Conservation (phyloP, 2,329 filamentous ascomycete genomes). For the Dactylellina leptospora region DNA sequence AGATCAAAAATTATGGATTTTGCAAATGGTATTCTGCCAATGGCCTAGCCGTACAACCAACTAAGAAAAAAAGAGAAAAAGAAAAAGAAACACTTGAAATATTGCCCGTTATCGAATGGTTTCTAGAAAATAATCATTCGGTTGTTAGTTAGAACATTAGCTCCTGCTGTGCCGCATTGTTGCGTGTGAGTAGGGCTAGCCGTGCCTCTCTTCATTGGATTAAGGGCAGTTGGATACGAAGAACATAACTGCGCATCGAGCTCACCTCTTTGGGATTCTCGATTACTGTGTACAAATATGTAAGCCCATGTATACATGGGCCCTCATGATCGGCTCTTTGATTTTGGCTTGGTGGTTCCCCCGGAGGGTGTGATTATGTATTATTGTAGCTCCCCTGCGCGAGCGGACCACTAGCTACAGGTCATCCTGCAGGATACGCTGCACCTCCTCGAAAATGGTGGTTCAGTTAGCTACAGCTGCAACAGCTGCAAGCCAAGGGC, state of each 20-base stretch:
- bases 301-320: slow-evolving; percentile 27
- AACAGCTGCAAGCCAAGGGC: slow-evolving; percentile 30
- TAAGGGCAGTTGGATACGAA: slow-evolving; percentile 48
- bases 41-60: no score
- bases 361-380: no score
- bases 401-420: slow-evolving; percentile 34
- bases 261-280: slow-evolving; percentile 31
- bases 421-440: slow-evolving; percentile 49
- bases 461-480: slow-evolving; percentile 23
- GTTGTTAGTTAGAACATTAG: slow-evolving; percentile 20
- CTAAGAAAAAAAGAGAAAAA: no score
- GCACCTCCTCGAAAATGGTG: slow-evolving; percentile 21
- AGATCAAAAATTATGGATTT: no score
- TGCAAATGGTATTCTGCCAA: neutral
- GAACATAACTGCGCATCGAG: slow-evolving; percentile 43
- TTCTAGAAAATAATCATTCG: slow-evolving; percentile 32
- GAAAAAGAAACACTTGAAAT: neutral
- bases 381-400: slow-evolving; percentile 25
- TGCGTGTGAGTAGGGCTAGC: slow-evolving; percentile 46
- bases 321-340: slow-evolving; percentile 24
- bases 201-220: slow-evolving; percentile 27
- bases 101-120: neutral
- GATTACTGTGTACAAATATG: neutral
- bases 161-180: slow-evolving; percentile 44
- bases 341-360: no score